These are phyloP conservation scores for Amanita pseudoporphyria DNA, from an alignment of 768 basidiomycete species.

Conservation along the genomic window DNA sequence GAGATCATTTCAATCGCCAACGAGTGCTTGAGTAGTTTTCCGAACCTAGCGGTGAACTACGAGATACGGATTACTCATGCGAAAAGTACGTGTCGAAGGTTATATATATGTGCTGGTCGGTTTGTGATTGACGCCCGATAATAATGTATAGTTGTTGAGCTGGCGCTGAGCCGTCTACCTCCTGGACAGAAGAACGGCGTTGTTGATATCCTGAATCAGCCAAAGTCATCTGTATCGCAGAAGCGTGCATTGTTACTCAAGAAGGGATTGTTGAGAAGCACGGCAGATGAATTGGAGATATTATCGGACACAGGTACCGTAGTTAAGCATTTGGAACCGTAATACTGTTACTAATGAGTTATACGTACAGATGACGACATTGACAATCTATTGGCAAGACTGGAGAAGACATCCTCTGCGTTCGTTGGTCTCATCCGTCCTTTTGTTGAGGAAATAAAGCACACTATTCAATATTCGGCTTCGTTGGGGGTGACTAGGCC, in stretches of 20 bases:
- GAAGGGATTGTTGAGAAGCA: constrained; percentile 56
- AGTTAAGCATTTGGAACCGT: neutral
- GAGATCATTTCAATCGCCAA: constrained; percentile 65
- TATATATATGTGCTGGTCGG: too few species aligned
- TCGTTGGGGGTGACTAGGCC: constrained; percentile 55
- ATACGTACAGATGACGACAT: constrained; percentile 45
- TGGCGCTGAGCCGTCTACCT: constrained; percentile 53
- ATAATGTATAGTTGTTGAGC: constrained; percentile 56
- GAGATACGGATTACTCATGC: constrained; percentile 78
- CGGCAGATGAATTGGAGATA: constrained; percentile 67
- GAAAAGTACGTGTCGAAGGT: constrained; percentile 58
- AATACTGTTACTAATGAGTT: neutral
- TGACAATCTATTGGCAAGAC: constrained; percentile 39
- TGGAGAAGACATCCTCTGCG: constrained; percentile 53
- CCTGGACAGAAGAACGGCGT: constrained; percentile 44
- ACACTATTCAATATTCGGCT: constrained; percentile 47
- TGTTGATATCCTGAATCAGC: constrained; percentile 54
- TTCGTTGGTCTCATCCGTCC: constrained; percentile 40
- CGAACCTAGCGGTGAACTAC: constrained; percentile 54
- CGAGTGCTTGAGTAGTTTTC: constrained; percentile 63
- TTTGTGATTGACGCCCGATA: too few species aligned
- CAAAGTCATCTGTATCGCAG: constrained; percentile 56
- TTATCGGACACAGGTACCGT: constrained; percentile 50
- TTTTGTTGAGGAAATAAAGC: constrained; percentile 51
- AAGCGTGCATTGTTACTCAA: constrained; percentile 62